These are phyloP conservation scores for Metrosideros polymorpha DNA, from an alignment of 441 rosid species.

Conservation along the genomic window DNA sequence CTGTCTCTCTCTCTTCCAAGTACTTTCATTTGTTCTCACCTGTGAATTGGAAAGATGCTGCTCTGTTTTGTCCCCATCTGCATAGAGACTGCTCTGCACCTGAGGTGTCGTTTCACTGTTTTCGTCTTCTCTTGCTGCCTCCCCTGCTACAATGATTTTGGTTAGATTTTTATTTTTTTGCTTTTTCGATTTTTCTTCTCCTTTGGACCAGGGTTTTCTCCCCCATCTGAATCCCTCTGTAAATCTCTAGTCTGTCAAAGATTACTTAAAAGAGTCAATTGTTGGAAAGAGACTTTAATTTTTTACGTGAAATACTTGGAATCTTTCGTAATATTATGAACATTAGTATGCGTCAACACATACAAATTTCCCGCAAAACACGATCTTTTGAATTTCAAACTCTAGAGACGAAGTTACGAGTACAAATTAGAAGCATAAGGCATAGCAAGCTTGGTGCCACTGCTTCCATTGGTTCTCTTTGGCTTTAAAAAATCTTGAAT, in stretches of 20 bases:
- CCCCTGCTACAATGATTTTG: background rate
- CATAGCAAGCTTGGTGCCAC: background rate
- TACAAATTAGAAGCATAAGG: background rate
- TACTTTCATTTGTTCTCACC: background rate
- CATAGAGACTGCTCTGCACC: background rate
- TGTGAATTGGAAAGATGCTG: background rate
- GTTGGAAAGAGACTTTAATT: background rate
- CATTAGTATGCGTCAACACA: background rate
- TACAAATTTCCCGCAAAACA: background rate
- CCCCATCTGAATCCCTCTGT: background rate
- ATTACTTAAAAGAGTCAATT: background rate
- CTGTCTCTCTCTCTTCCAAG: background rate
- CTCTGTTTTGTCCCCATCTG: background rate
- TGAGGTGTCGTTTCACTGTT: background rate
- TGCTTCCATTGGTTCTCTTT: background rate
- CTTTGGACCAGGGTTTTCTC: background rate
- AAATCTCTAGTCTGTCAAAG: background rate
- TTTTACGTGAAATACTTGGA: background rate
- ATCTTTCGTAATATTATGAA: background rate
- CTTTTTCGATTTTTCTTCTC: background rate
- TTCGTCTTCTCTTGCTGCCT: background rate
- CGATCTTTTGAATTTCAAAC: background rate
- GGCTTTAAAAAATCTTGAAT: background rate
- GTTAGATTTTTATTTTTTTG: background rate
- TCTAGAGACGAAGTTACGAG: background rate